Conservation (phyloP, 148 eudicot genomes). For the Fallopia convolvulus region DNA sequence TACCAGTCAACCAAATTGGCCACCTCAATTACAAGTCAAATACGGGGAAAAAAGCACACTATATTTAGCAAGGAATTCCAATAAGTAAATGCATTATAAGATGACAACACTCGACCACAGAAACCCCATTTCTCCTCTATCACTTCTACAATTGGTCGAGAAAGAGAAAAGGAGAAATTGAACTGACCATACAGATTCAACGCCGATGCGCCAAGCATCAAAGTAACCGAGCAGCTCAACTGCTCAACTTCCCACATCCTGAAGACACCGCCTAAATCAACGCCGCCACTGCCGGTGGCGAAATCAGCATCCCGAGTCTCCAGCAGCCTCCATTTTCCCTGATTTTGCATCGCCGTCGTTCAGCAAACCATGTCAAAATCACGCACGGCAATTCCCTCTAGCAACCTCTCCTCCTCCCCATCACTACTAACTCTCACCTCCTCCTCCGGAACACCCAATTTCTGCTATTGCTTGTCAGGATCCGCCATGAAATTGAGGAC, state of each 20-base stretch:
- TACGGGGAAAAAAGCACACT: background rate
- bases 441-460: background rate
- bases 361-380: constrained; percentile 85
- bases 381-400: constrained; percentile 48
- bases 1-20: background rate
- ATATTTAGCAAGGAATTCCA: background rate
- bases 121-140: background rate
- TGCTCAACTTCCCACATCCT: constrained; percentile 99
- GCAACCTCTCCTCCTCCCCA: constrained; percentile 53
- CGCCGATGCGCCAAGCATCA: constrained; percentile 58
- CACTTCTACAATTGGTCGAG: background rate
- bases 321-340: constrained; percentile 61
- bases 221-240: constrained; percentile 87
- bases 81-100: background rate
- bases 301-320: constrained; percentile 15
- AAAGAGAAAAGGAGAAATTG: background rate
- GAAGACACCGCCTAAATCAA: constrained; percentile 45
- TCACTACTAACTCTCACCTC: constrained; percentile 15
- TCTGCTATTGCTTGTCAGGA: constrained; percentile 18
- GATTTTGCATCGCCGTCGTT: constrained; percentile 72
- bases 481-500: constrained; percentile 22
- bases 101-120: background rate
- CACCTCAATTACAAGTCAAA: constrained; percentile 1
- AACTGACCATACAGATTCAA: constrained; percentile 67
- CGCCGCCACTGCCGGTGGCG: constrained; percentile 23